These are phyloP conservation scores for Phytophthora tubulina DNA, from an alignment of 352 stramenopile species.

Conservation along the genomic window DNA sequence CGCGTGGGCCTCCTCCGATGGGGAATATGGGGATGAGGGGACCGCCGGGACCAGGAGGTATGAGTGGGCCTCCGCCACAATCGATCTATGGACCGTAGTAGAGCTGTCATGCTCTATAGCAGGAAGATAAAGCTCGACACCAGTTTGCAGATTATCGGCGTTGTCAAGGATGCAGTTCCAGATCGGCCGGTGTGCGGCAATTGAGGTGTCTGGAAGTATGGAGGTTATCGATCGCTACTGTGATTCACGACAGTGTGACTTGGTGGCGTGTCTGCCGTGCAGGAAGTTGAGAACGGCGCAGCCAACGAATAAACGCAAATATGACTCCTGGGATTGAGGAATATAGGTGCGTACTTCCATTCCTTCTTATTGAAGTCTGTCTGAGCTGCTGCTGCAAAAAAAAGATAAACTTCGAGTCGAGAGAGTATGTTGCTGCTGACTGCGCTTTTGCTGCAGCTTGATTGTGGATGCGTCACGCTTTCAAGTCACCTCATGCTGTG, in stretches of 20 bases:
- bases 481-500: conserved; percentile 35
- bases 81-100: conserved; percentile 85
- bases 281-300: conserved; percentile 11
- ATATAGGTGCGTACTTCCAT: conserved; percentile 44
- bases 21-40: conserved; percentile 49
- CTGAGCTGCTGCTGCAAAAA: conserved; percentile 33
- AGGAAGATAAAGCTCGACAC: neutral
- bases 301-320: conserved; percentile 38
- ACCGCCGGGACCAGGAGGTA: conserved; percentile 34
- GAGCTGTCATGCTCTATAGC: conserved; percentile 8
- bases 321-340: conserved; percentile 32
- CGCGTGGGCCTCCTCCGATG: conserved; percentile 58
- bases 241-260: no score
- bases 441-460: conserved; percentile 6
- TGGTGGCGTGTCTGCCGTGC: no score
- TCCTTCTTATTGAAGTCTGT: conserved; percentile 23
- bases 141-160: neutral
- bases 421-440: conserved; percentile 1
- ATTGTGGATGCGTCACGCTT: neutral
- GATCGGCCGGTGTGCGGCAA: neutral
- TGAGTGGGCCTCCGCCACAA: conserved; percentile 50
- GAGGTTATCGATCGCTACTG: neutral
- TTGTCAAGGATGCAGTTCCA: neutral
- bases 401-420: conserved; percentile 23
- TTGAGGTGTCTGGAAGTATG: neutral